Percentiles rank a stretch among this genome's conserved stretches.
These are phyloP conservation scores for Candida xyloterini DNA, from an alignment of 805 yeast species.

Conservation along the genomic window DNA sequence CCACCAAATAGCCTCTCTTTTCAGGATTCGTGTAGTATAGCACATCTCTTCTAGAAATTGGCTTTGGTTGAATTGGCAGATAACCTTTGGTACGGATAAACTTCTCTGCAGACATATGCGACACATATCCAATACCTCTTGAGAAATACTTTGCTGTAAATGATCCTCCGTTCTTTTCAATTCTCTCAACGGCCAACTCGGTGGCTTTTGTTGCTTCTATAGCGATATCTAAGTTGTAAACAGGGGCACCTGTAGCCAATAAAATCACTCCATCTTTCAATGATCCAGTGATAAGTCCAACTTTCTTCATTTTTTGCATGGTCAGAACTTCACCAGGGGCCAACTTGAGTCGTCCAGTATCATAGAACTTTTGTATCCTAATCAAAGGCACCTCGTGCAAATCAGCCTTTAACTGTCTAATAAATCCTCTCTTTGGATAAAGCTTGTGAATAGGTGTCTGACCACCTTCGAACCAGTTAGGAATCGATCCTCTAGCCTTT, in stretches of 20 bases:
- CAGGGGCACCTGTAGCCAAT: conserved; percentile 59
- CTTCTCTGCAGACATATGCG: conserved; percentile 73
- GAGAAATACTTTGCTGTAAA: conserved; percentile 72
- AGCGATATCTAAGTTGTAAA: conserved; percentile 56
- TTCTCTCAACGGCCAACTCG: conserved; percentile 62
- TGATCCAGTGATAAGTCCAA: conserved; percentile 70
- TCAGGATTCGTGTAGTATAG: conserved; percentile 69
- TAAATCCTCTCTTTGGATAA: conserved; percentile 87
- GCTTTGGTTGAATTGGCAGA: conserved; percentile 81
- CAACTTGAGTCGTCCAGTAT: conserved; percentile 60
- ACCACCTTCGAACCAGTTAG: conserved; percentile 97
- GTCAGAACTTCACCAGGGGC: conserved; percentile 61
- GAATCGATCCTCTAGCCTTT: conserved; percentile 89
- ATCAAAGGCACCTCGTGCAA: conserved; percentile 61
- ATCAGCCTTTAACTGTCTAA: conserved; percentile 54
- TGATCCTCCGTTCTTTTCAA: conserved; percentile 71
- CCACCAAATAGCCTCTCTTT: conserved; percentile 69
- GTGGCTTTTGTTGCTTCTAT: conserved; percentile 86
- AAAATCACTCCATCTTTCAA: conserved; percentile 79
- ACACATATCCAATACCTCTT: conserved; percentile 59
- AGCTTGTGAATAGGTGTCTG: conserved; percentile 87
- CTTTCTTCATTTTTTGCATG: conserved; percentile 71
- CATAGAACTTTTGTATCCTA: conserved; percentile 68
- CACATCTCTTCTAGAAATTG: conserved; percentile 77
- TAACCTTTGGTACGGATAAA: conserved; percentile 70